Percentiles rank a stretch among this genome's conserved stretches.
Evolutionary conservation across 306 rosid genomes (phyloP).

Genomic region (Acacia crassicarpa): DNA sequence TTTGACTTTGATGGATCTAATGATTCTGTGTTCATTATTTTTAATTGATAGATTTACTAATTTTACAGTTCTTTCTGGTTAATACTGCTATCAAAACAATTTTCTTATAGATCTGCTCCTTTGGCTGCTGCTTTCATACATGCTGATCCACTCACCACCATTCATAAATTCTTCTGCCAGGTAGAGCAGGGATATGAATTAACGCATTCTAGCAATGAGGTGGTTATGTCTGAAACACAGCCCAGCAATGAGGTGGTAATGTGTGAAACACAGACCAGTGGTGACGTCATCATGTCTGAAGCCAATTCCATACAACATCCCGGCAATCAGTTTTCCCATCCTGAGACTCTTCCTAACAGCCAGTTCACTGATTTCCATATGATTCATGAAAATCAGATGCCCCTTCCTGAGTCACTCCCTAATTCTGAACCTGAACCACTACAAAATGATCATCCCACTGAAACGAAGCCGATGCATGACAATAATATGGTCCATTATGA

Average conservation of each 20-base stretch:
- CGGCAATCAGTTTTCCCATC: constrained; percentile 26
- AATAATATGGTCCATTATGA: constrained; percentile 39
- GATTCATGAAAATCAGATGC: constrained; percentile 43
- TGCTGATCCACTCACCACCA: background rate
- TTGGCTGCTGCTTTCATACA: background rate
- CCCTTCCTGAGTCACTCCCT: constrained; percentile 28
- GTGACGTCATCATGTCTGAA: constrained; percentile 26
- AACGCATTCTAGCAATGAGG: constrained; percentile 28
- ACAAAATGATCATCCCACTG: constrained; percentile 28
- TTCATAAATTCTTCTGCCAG: constrained; percentile 16
- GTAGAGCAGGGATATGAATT: constrained; percentile 38
- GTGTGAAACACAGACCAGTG: constrained; percentile 24
- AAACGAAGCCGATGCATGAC: constrained; percentile 34
- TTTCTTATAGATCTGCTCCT: background rate
- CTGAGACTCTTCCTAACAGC: constrained; percentile 29
- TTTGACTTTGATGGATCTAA: background rate
- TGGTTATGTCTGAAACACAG: constrained; percentile 26
- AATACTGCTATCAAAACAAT: background rate
- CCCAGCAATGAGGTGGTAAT: constrained; percentile 8
- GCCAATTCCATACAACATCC: constrained; percentile 26
- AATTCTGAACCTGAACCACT: constrained; percentile 30
- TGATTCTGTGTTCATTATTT: background rate
- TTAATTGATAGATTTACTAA: background rate
- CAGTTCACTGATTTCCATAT: constrained; percentile 26
- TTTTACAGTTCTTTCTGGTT: background rate